These are phyloP conservation scores for Rhizopus sp. DNA, from an alignment of 371 early-diverging fungal genomes.

Conservation along the genomic window DNA sequence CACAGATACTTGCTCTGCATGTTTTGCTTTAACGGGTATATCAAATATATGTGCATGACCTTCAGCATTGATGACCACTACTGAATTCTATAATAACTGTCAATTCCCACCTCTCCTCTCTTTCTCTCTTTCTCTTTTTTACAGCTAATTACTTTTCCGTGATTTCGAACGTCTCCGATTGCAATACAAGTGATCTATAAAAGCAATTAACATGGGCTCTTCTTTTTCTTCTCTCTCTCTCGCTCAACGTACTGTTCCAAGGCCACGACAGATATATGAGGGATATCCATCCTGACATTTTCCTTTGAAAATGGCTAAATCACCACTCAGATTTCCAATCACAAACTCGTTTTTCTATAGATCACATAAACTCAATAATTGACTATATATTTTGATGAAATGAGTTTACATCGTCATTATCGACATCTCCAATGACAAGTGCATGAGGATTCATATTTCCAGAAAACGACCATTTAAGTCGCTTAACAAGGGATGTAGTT, in stretches of 20 bases:
- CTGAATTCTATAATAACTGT: constrained; percentile 47
- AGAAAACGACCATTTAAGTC: constrained; percentile 75
- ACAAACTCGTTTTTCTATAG: constrained; percentile 81
- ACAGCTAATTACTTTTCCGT: constrained; percentile 44
- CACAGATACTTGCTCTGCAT: constrained; percentile 32
- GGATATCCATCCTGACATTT: constrained; percentile 55
- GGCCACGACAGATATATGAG: constrained; percentile 56
- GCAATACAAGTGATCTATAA: constrained; percentile 68
- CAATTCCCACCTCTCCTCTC: not conserved
- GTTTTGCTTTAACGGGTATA: constrained; percentile 27
- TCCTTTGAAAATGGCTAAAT: constrained; percentile 81
- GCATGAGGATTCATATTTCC: constrained; percentile 86
- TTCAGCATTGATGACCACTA: constrained; percentile 69
- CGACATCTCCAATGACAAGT: constrained; percentile 80
- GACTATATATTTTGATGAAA: not conserved
- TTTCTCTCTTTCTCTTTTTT: constrained; percentile 1
- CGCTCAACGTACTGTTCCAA: constrained; percentile 57
- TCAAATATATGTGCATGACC: constrained; percentile 72
- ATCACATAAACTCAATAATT: not conserved
- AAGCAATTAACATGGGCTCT: not conserved
- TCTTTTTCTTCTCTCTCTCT: not conserved
- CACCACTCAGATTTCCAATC: constrained; percentile 78
- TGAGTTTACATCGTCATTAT: constrained; percentile 70
- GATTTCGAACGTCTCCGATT: constrained; percentile 67
- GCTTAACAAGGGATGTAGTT: constrained; percentile 71